These are phyloP conservation scores for Aureobasidium sp. DNA, from an alignment of 2,329 filamentous ascomycete species.

Conservation along the genomic window DNA sequence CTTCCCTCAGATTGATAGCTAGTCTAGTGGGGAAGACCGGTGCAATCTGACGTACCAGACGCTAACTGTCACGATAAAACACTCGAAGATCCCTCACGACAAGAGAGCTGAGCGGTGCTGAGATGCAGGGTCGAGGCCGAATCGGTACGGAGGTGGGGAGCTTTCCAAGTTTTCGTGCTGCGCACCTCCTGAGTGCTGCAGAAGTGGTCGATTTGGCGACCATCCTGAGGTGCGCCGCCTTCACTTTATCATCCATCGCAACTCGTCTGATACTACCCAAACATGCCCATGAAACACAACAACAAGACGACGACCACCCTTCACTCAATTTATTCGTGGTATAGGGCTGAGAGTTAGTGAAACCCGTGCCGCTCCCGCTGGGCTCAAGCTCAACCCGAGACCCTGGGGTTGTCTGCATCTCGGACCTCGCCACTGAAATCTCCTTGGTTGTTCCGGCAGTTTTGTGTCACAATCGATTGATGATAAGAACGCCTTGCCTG, in stretches of 20 bases:
- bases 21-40: not conserved
- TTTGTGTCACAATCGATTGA: not conserved
- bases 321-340: conserved; percentile 3
- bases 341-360: not conserved
- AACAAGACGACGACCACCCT: not conserved
- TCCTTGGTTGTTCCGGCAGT: not conserved
- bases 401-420: conserved; percentile 1
- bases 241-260: not conserved
- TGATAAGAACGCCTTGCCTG: not conserved
- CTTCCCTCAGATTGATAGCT: not conserved
- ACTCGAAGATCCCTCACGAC: not conserved
- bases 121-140: conserved; percentile 9
- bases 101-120: not conserved
- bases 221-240: not conserved
- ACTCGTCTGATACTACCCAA: not conserved
- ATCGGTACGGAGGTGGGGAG: conserved; percentile 3
- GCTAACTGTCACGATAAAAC: conserved; percentile 1
- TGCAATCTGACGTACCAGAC: not conserved
- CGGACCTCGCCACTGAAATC: not conserved
- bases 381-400: conserved; percentile 1
- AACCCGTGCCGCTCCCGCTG: conserved; percentile 5
- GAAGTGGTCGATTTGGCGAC: not conserved
- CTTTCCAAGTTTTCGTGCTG: not conserved
- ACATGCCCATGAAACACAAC: not conserved
- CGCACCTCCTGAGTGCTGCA: conserved; percentile 1